phyloP scores from a whole-genome alignment of 306 rosid species.

The Quillaja saponaria region DNA sequence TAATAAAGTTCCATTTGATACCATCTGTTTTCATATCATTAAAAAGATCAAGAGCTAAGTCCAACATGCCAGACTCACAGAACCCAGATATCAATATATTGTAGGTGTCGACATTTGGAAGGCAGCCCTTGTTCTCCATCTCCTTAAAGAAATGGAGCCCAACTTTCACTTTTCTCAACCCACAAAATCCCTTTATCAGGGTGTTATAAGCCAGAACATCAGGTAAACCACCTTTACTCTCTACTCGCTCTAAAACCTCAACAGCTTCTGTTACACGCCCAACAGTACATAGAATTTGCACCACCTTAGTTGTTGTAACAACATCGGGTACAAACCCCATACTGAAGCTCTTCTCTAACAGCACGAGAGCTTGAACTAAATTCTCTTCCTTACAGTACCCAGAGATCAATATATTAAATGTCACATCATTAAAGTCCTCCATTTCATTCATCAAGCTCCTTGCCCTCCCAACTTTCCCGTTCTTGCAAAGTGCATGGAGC shows the following conservation, averaged over 20 bases:
- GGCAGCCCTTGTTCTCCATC: conserved; percentile 75
- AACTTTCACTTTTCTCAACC: conserved; percentile 54
- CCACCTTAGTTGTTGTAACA: conserved; percentile 58
- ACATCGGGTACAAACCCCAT: conserved; percentile 65
- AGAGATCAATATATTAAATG: conserved; percentile 64
- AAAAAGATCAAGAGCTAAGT: conserved; percentile 66
- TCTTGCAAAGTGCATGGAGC: conserved; percentile 73
- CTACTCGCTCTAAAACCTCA: conserved; percentile 67
- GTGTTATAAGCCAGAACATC: conserved; percentile 80
- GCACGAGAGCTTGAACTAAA: conserved; percentile 66
- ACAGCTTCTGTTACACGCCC: conserved; percentile 61
- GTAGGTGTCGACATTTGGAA: conserved; percentile 68
- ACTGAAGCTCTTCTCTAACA: conserved; percentile 65
- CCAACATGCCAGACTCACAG: conserved; percentile 50
- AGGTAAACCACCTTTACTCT: conserved; percentile 52
- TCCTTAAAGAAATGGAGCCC: conserved; percentile 62
- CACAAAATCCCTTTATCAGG: conserved; percentile 64
- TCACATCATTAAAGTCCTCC: conserved; percentile 57
- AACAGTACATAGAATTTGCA: conserved; percentile 55
- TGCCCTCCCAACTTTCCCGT: conserved; percentile 73
- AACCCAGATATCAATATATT: conserved; percentile 60
- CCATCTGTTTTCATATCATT: conserved; percentile 76
- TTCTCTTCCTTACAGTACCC: conserved; percentile 64
- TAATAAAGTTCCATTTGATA: conserved; percentile 51
- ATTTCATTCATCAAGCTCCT: conserved; percentile 84